Conservation (phyloP, 2,329 filamentous ascomycete genomes). For the Phialocephala subalpina region DNA sequence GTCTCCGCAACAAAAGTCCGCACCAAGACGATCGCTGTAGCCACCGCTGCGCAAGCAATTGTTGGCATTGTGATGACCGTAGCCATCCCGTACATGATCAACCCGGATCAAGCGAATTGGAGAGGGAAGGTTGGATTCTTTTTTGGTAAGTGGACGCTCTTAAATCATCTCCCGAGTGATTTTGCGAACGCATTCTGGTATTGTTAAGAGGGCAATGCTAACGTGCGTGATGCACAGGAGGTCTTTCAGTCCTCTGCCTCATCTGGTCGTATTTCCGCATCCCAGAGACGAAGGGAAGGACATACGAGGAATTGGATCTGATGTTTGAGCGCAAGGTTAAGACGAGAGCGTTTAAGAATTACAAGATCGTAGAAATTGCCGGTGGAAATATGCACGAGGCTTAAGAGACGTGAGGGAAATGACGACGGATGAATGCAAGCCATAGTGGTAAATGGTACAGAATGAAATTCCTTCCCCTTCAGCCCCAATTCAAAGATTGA, state of each 20-base stretch:
- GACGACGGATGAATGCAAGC: no score
- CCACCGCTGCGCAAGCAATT: constrained; percentile 33
- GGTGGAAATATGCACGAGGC: no score
- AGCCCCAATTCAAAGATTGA: no score
- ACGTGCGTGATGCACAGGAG: constrained; percentile 39
- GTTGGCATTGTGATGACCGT: constrained; percentile 36
- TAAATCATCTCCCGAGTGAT: not conserved
- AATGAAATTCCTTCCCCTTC: no score
- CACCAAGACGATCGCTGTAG: constrained; percentile 36
- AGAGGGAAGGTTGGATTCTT: constrained; percentile 42
- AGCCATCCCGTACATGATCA: constrained; percentile 43
- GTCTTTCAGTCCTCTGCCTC: constrained; percentile 50
- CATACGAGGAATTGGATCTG: constrained; percentile 55
- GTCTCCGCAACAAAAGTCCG: constrained; percentile 53
- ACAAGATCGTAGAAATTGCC: constrained; percentile 26
- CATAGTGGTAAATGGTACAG: no score
- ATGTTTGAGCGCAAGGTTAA: constrained; percentile 50
- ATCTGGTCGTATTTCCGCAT: constrained; percentile 50
- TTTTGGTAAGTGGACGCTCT: constrained; percentile 33
- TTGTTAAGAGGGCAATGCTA: not conserved
- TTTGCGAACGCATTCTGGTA: not conserved
- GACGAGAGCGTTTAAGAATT: constrained; percentile 44
- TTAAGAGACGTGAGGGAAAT: no score
- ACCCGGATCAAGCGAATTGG: constrained; percentile 45
- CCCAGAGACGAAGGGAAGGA: constrained; percentile 54